A percentile compares a stretch with the other conserved stretches of the same genome.
Conservation (phyloP, 176 grass and related monocot genomes). For the Tillandsia leiboldiana region DNA sequence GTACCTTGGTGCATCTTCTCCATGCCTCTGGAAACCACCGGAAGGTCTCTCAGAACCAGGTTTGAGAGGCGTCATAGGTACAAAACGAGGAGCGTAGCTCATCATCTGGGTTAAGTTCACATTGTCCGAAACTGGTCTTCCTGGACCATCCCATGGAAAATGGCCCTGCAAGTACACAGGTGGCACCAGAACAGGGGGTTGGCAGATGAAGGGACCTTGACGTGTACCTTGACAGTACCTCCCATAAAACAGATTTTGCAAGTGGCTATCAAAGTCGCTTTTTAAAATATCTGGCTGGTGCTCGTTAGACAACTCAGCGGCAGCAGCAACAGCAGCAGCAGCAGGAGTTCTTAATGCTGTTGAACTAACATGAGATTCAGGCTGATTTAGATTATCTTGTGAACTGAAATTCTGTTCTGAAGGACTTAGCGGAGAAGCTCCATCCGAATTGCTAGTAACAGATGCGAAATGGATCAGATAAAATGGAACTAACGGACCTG, state of each 20-base stretch:
- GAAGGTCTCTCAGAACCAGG: conserved; percentile 39
- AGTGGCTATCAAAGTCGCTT: conserved; percentile 57
- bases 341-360: conserved; percentile 29
- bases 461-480: conserved; percentile 31
- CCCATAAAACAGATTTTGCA: conserved; percentile 58
- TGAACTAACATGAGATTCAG: conserved; percentile 33
- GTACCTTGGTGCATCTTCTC: conserved; percentile 66
- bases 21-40: conserved; percentile 26
- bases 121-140: conserved; percentile 51
- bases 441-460: conserved; percentile 29
- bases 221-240: conserved; percentile 52
- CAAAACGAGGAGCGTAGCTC: conserved; percentile 33
- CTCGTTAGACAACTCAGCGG: conserved; percentile 39
- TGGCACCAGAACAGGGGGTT: conserved; percentile 35
- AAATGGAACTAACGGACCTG: conserved; percentile 61
- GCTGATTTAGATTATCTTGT: conserved; percentile 32
- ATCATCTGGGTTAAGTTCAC: conserved; percentile 52
- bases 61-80: conserved; percentile 61
- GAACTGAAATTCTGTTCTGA: conserved; percentile 35
- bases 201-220: conserved; percentile 22
- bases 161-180: conserved; percentile 43
- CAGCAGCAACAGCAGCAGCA: conserved; percentile 26
- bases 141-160: conserved; percentile 62
- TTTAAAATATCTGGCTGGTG: conserved; percentile 71
- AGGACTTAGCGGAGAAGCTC: conserved; percentile 29